phyloP scores from a whole-genome alignment of 208 protist genomes.

The Blastocrithidia nonstop region DNA sequence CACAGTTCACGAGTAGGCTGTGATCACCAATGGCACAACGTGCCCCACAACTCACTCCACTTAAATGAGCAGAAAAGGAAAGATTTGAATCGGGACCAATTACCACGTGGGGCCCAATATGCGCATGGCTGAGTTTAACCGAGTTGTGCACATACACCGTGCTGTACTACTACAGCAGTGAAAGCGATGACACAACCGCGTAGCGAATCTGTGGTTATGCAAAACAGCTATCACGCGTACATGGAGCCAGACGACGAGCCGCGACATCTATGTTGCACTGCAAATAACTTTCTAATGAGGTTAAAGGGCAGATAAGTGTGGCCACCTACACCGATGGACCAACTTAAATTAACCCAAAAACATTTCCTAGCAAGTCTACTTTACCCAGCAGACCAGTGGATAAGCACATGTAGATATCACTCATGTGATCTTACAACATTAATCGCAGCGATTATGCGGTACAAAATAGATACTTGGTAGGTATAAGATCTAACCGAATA shows the following conservation, averaged over 20 bases:
- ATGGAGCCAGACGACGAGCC: conserved; percentile 52
- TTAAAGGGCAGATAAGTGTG: conserved; percentile 42
- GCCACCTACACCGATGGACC: conserved; percentile 16
- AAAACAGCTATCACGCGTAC: conserved; percentile 73
- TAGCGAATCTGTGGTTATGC: conserved; percentile 48
- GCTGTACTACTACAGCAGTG: conserved; percentile 28
- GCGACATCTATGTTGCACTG: conserved; percentile 65
- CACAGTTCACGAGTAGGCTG: conserved; percentile 29
- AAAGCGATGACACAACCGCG: conserved; percentile 46
- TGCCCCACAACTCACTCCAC: conserved; percentile 32
- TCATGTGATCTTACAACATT: conserved; percentile 54
- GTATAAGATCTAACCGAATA: conserved; percentile 62
- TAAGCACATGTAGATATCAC: conserved; percentile 51
- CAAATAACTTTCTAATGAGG: conserved; percentile 47
- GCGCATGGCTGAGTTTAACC: conserved; percentile 10
- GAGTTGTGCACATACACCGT: conserved; percentile 64
- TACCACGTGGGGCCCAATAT: conserved; percentile 28
- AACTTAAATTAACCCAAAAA: conserved; percentile 52
- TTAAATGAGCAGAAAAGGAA: conserved; percentile 24
- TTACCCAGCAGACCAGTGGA: conserved; percentile 36
- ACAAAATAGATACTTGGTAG: conserved; percentile 63
- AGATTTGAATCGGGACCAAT: conserved; percentile 44
- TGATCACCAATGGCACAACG: conserved; percentile 41
- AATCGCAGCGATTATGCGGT: conserved; percentile 44
- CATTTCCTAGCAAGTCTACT: conserved; percentile 52